Evolutionary conservation across 306 rosid species (phyloP), one percentile per base, ranked within the genome.

Genomic region (Abrus pulchellus): DNA sequence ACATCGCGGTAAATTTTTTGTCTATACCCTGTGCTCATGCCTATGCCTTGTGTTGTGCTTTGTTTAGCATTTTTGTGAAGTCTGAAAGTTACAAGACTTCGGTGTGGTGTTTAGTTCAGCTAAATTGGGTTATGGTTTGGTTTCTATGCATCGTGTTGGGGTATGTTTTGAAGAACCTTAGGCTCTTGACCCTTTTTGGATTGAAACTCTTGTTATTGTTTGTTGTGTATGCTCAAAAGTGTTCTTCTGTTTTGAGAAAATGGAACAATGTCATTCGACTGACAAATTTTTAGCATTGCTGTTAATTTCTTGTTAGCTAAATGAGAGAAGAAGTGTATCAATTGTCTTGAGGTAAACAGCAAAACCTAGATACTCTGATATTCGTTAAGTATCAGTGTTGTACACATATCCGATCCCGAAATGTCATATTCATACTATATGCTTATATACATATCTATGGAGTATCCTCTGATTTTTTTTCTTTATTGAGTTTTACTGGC

Each of bases 1-100:
- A 83, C 14, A 80, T 83, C 77, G 40, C 69, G 87, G 90, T 86
- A 86, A 67, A 40, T 60, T 7, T 36, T 61, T 61, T 29, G 2
- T 72, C 12, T 44, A 3, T 62, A 7, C 5, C 12, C 2, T 79
- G 27, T 63, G 75, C 12, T 32, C 14, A 29, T 79, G 48, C n/a
- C n/a, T 27, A 5, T 56, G 13, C 45, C n/a, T 49, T 66, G 52
- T 41, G 2, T 34, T 78, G 12, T 72, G 12, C 50, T 43, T 2
- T 20, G 20, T 20, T 20, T 20, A 20, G 14, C 52, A 36, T 68
- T 80, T 13, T 1, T 74, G 34, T 34, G 29, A 65, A 81, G 5
- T 45, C 80, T 63, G 7, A 43, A 54, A 28, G 7, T 48, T 56
- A 20, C 32, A n/a, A 45, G 28, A 47, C 44, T 5, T 38, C 27